These are phyloP conservation scores for Thraustochytrium aureum DNA, from an alignment of 352 stramenopile genomes.

Conservation along the genomic window DNA sequence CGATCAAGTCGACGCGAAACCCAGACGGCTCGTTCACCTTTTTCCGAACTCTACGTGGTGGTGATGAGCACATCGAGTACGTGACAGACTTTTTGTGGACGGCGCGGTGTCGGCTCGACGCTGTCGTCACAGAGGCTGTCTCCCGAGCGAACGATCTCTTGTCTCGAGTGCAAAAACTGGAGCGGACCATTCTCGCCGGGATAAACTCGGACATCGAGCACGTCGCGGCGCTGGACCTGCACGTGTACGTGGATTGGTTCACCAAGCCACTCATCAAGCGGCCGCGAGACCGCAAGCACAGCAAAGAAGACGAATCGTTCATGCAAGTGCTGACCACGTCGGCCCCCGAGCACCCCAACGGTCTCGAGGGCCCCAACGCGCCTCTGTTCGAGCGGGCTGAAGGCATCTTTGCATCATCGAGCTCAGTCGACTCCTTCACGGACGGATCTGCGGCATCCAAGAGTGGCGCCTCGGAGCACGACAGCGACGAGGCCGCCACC, in stretches of 20 bases:
- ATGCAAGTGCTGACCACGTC: no score
- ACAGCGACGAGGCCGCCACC: neutral
- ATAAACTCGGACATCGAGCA: neutral
- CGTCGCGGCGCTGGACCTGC: conserved; percentile 8
- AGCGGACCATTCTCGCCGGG: conserved; percentile 3
- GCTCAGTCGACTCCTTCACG: neutral
- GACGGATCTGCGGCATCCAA: neutral
- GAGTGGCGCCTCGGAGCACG: neutral
- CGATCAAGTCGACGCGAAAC: neutral
- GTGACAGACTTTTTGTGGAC: conserved; percentile 39
- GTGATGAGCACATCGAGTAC: conserved; percentile 8
- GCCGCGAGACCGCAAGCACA: neutral
- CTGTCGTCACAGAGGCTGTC: conserved; percentile 19
- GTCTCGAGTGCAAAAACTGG: neutral
- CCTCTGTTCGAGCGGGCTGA: no score
- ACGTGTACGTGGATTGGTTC: conserved; percentile 34
- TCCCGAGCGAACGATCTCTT: neutral
- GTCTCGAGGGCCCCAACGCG: neutral
- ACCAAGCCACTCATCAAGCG: conserved; percentile 1
- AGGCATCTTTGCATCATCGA: no score
- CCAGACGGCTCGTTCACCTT: neutral
- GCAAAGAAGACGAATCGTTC: neutral
- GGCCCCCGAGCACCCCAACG: neutral
- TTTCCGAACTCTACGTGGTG: conserved; percentile 2
- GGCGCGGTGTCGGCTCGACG: conserved; percentile 33